Evolutionary conservation across 2,329 filamentous ascomycete species (phyloP).

Genomic region (Trichoderma endophyticum): DNA sequence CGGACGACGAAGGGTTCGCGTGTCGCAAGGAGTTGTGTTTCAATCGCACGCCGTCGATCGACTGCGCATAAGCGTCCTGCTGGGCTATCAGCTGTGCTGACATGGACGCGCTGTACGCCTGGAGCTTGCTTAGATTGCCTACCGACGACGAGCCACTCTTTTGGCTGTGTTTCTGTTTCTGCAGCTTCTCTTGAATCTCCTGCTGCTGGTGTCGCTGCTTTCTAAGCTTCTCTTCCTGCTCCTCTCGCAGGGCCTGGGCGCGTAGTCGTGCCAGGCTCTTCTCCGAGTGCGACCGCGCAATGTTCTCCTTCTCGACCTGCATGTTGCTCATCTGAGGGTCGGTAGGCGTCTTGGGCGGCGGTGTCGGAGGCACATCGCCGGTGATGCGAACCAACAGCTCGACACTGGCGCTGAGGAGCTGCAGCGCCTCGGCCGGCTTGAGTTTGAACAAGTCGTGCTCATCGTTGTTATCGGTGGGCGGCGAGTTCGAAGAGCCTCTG

Average conservation of each 20-base stretch:
- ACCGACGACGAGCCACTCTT: slow-evolving; percentile 14
- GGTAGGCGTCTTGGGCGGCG: slow-evolving; percentile 60
- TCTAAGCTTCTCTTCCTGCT: slow-evolving; percentile 25
- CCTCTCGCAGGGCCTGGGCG: slow-evolving; percentile 38
- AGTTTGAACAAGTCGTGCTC: slow-evolving; percentile 70
- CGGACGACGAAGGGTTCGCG: slow-evolving; percentile 20
- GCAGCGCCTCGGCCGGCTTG: slow-evolving; percentile 69
- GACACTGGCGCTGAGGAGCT: slow-evolving; percentile 69
- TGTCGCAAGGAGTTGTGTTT: slow-evolving; percentile 31
- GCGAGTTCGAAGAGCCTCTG: neutral
- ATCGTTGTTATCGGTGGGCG: slow-evolving; percentile 18
- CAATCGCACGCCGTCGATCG: slow-evolving; percentile 57
- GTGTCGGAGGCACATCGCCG: slow-evolving; percentile 78
- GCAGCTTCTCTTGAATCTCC: neutral
- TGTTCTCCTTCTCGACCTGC: slow-evolving; percentile 60
- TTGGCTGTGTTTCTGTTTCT: neutral
- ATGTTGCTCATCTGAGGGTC: slow-evolving; percentile 65
- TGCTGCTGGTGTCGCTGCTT: slow-evolving; percentile 19
- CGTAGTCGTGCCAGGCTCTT: slow-evolving; percentile 48
- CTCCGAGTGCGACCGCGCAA: slow-evolving; percentile 56
- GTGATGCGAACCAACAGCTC: slow-evolving; percentile 69
- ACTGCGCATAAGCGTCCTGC: slow-evolving; percentile 22
- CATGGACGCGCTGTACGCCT: slow-evolving; percentile 30
- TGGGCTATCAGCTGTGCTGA: slow-evolving; percentile 28
- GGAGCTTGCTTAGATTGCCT: slow-evolving; percentile 22